A percentile compares a stretch with the other conserved stretches of the same genome.
These are phyloP conservation scores for Rhizopus sp. DNA, from an alignment of 371 early-diverging fungal genomes.

Conservation along the genomic window DNA sequence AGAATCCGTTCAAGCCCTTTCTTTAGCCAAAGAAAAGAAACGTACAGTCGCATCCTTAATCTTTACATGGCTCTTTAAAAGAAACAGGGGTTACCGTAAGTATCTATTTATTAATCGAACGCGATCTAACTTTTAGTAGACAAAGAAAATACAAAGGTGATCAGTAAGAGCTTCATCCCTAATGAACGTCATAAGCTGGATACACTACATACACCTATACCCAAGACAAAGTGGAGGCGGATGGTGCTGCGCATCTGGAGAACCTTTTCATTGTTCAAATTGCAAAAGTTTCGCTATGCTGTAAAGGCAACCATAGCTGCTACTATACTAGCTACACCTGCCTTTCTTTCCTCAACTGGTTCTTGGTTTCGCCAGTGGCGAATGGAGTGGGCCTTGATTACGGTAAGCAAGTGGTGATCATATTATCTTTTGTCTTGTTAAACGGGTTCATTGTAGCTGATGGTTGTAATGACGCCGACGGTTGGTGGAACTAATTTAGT, in stretches of 20 bases:
- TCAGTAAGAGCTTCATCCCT: constrained; percentile 18
- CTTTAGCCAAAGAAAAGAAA: constrained; percentile 14
- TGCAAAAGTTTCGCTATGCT: constrained; percentile 71
- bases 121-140: no score
- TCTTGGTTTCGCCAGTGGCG: constrained; percentile 64
- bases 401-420: constrained; percentile 40
- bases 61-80: constrained; percentile 15
- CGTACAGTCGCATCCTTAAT: not conserved
- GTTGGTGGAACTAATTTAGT: constrained; percentile 80
- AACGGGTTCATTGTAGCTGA: constrained; percentile 27
- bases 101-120: no score
- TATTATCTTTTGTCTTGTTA: constrained; percentile 2
- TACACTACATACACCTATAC: constrained; percentile 71
- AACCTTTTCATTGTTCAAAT: constrained; percentile 57
- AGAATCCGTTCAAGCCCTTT: constrained; percentile 21
- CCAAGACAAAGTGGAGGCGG: constrained; percentile 52
- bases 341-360: constrained; percentile 62
- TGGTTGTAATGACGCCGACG: constrained; percentile 86
- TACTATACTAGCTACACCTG: constrained; percentile 64
- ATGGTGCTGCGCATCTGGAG: constrained; percentile 64
- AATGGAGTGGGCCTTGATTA: constrained; percentile 83
- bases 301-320: constrained; percentile 67
- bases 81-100: no score
- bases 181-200: constrained; percentile 55
- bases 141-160: no score